Percentiles rank a stretch among this genome's conserved stretches.
Conservation (phyloP, 192 early-diverging fungal genomes). For the Podila horticola region DNA sequence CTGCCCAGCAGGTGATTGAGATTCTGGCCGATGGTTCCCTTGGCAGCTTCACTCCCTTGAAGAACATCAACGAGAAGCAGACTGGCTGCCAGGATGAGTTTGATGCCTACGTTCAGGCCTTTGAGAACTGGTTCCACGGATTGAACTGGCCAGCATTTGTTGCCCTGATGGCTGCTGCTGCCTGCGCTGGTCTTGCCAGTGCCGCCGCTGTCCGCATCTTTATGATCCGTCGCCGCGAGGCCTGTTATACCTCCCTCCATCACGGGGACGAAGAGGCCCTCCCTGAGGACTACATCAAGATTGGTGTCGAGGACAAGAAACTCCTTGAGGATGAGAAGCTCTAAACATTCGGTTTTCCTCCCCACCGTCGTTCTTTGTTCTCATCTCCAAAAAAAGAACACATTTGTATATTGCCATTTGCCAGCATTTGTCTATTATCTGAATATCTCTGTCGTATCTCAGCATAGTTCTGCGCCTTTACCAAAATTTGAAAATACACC, state of each 20-base stretch:
- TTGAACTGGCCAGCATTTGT: background rate
- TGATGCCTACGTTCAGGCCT: background rate
- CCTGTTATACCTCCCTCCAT: background rate
- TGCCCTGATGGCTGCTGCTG: background rate
- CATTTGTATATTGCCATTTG: no score
- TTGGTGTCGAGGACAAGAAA: background rate
- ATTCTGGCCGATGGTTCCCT: slow-evolving; percentile 57
- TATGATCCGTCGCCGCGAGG: background rate
- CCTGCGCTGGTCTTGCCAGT: background rate
- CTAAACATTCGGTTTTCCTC: no score
- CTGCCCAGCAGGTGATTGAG: slow-evolving; percentile 66
- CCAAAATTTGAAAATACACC: no score
- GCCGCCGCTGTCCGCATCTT: background rate
- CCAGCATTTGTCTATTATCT: no score
- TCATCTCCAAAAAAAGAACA: no score
- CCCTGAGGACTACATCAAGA: background rate
- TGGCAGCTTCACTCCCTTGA: slow-evolving; percentile 51
- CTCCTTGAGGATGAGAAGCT: background rate
- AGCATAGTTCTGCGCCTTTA: no score
- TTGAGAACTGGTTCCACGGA: background rate
- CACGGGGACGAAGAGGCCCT: background rate
- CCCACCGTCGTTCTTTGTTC: no score
- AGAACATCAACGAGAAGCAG: background rate
- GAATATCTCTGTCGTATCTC: no score
- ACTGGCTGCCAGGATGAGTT: background rate